Evolutionary conservation across 495 filamentous ascomycete genomes (phyloP).

Genomic region (Annulohypoxylon bovei): DNA sequence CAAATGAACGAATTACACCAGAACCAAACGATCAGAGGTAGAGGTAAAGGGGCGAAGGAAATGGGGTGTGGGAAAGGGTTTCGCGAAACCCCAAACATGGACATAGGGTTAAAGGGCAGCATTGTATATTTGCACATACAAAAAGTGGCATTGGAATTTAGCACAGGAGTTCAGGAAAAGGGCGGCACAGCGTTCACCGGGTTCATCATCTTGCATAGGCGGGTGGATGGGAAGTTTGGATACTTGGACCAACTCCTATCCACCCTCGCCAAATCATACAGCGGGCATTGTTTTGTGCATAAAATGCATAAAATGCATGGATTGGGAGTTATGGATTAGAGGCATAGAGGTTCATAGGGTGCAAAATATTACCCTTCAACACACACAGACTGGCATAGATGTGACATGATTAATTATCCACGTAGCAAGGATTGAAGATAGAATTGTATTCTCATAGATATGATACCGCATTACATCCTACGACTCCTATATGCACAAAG

Average conservation of each 20-base stretch:
- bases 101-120: not conserved
- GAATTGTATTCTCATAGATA: not conserved
- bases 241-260: constrained; percentile 7
- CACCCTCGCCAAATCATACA: not conserved
- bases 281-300: not conserved
- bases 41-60: not conserved
- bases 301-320: not conserved
- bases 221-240: constrained; percentile 1
- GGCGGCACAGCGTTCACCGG: not conserved
- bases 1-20: not conserved
- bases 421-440: not conserved
- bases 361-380: not conserved
- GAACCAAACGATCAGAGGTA: not conserved
- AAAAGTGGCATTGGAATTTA: not conserved
- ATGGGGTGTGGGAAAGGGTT: not conserved
- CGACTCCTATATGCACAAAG: too few species aligned
- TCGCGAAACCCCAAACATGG: not conserved
- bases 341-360: constrained; percentile 1
- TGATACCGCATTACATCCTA: not conserved
- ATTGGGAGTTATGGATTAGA: not conserved
- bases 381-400: not conserved
- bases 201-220: constrained; percentile 21
- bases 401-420: not conserved
- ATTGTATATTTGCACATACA: constrained; percentile 2
- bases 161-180: not conserved